Percentiles rank a stretch among this genome's conserved stretches.
phyloP scores from a whole-genome alignment of 1,284 basidiomycete species.

The Fomitopsis pinicola region DNA sequence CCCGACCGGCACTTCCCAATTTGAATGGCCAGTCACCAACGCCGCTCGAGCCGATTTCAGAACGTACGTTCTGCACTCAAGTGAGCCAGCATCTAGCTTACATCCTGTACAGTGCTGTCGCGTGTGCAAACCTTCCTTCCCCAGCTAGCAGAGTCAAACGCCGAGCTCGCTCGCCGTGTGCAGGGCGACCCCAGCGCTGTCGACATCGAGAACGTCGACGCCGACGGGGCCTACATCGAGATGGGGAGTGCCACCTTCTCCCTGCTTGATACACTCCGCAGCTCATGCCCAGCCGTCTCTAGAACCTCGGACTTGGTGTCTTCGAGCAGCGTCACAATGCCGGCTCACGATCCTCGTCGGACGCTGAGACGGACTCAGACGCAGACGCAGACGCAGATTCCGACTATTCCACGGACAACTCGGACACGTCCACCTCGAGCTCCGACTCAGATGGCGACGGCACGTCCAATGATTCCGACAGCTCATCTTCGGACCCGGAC shows the following conservation, averaged over 20 bases:
- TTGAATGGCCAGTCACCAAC: not conserved
- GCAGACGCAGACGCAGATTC: constrained; percentile 14
- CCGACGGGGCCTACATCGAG: constrained; percentile 51
- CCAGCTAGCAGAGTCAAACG: constrained; percentile 58
- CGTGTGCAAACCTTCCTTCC: constrained; percentile 64
- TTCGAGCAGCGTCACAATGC: constrained; percentile 41
- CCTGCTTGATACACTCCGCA: not conserved
- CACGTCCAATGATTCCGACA: constrained; percentile 4
- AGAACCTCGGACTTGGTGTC: constrained; percentile 65
- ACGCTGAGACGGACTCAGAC: constrained; percentile 11
- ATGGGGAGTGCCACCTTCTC: constrained; percentile 43
- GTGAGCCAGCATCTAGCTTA: not conserved
- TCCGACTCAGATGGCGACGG: not conserved
- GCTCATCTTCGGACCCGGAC: constrained; percentile 1
- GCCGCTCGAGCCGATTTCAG: constrained; percentile 22
- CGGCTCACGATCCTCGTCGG: constrained; percentile 9
- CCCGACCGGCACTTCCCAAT: not conserved
- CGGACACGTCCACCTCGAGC: not conserved
- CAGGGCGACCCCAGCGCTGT: constrained; percentile 49
- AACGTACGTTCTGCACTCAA: constrained; percentile 25
- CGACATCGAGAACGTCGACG: constrained; percentile 57
- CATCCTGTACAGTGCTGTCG: constrained; percentile 44
- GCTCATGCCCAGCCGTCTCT: not conserved
- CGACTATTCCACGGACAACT: constrained; percentile 11
- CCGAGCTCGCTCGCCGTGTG: constrained; percentile 38